These are phyloP conservation scores for Neonectria hederae DNA, from an alignment of 2,329 filamentous ascomycete genomes.

Conservation along the genomic window DNA sequence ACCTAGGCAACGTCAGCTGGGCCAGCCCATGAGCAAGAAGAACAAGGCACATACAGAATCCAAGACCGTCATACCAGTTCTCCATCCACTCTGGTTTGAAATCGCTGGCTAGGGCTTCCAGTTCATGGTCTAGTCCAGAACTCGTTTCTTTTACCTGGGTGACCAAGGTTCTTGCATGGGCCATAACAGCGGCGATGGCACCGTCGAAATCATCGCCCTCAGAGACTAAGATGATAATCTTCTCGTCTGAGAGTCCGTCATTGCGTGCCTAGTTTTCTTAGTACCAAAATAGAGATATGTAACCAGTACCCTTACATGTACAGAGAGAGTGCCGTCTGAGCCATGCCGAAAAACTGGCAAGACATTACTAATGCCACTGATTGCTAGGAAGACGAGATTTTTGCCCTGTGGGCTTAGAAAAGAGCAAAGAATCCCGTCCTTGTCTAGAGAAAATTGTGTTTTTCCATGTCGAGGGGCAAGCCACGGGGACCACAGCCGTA, in stretches of 20 bases:
- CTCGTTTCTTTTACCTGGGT: slow-evolving; percentile 53
- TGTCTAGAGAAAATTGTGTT: slow-evolving; percentile 71
- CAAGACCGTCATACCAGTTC: slow-evolving; percentile 91
- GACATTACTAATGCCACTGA: slow-evolving; percentile 78
- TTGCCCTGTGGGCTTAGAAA: slow-evolving; percentile 78
- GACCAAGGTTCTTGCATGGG: slow-evolving; percentile 75
- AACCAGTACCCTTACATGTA: slow-evolving; percentile 63
- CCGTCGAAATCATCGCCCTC: slow-evolving; percentile 77
- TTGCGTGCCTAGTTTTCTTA: slow-evolving; percentile 64
- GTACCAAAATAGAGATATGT: not conserved
- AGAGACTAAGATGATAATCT: slow-evolving; percentile 73
- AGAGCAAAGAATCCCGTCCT: slow-evolving; percentile 80
- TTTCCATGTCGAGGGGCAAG: slow-evolving; percentile 87
- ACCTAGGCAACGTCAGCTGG: slow-evolving; percentile 52
- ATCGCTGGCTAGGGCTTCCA: slow-evolving; percentile 56
- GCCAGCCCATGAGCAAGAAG: not conserved
- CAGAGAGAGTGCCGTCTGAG: slow-evolving; percentile 69
- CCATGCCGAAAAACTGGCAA: slow-evolving; percentile 75
- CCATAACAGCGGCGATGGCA: slow-evolving; percentile 83
- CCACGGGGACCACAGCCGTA: slow-evolving; percentile 85
- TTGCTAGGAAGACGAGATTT: slow-evolving; percentile 79
- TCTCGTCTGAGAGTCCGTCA: slow-evolving; percentile 67
- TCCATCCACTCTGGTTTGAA: slow-evolving; percentile 76
- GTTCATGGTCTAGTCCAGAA: slow-evolving; percentile 56
- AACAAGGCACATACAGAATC: slow-evolving; percentile 73